These are phyloP conservation scores for Ustilaginoidea virens DNA, from an alignment of 2,329 filamentous ascomycete species.

Conservation along the genomic window DNA sequence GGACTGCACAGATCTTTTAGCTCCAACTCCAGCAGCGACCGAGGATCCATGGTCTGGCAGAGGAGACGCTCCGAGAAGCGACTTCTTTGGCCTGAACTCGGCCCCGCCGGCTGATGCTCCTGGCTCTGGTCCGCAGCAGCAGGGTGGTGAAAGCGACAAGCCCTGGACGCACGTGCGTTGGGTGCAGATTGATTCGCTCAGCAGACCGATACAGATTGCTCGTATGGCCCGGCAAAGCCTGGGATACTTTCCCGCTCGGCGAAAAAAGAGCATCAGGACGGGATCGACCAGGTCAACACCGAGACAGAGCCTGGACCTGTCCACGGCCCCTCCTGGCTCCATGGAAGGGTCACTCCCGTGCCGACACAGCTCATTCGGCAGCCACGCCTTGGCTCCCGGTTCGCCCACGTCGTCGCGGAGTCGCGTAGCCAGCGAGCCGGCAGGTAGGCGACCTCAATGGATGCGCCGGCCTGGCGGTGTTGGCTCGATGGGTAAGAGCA, in stretches of 20 bases:
- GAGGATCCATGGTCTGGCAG: conserved; percentile 9
- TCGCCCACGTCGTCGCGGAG: conserved; percentile 21
- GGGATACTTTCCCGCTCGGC: conserved; percentile 81
- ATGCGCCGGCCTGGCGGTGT: conserved; percentile 79
- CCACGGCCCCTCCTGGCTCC: conserved; percentile 26
- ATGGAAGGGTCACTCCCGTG: conserved; percentile 19
- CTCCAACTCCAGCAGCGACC: conserved; percentile 26
- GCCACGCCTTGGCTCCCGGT: conserved; percentile 17
- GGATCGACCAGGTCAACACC: conserved; percentile 53
- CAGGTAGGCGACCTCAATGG: conserved; percentile 35
- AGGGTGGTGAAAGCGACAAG: conserved; percentile 43
- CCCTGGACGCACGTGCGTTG: conserved; percentile 81
- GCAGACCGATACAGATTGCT: conserved; percentile 66
- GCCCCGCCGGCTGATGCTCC: conserved; percentile 14
- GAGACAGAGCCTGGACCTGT: conserved; percentile 46
- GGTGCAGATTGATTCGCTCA: conserved; percentile 60
- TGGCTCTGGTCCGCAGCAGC: conserved; percentile 11
- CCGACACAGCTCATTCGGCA: conserved; percentile 26
- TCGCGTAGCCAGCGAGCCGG: conserved; percentile 21
- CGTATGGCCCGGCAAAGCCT: conserved; percentile 66
- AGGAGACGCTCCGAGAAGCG: conserved; percentile 17
- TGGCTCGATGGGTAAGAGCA: conserved; percentile 59
- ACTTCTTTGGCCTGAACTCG: conserved; percentile 22
- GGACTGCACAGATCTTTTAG: conserved; percentile 33
- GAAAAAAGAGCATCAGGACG: conserved; percentile 66